Percentiles rank a stretch among this genome's conserved stretches.
Evolutionary conservation across 441 rosid species (phyloP).

Genomic region (Caryocar brasiliense): DNA sequence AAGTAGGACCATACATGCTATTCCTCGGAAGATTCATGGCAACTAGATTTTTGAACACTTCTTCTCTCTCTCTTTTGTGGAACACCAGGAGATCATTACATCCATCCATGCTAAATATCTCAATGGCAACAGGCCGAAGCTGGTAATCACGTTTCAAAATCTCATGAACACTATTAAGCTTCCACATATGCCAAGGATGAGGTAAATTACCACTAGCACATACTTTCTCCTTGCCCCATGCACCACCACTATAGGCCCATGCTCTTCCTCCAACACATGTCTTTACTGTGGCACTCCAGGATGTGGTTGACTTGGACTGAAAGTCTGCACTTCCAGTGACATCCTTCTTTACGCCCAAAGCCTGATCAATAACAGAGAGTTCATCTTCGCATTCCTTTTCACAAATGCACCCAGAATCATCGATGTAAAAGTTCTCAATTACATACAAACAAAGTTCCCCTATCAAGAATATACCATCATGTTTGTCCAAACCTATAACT

Average conservation of each 20-base stretch:
- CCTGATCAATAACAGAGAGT: constrained; percentile 99
- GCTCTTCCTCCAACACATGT: constrained; percentile 88
- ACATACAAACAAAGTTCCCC: constrained; percentile 90
- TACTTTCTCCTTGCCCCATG: constrained; percentile 99
- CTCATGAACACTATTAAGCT: constrained; percentile 93
- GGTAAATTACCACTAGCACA: constrained; percentile 72
- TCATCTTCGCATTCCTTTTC: constrained; percentile 98
- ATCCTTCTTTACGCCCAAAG: constrained; percentile 97
- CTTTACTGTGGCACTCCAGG: constrained; percentile 57
- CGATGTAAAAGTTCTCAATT: constrained; percentile 92
- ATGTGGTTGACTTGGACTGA: constrained; percentile 83
- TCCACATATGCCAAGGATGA: constrained; percentile 99
- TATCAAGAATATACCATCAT: constrained; percentile 94
- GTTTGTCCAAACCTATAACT: constrained; percentile 97
- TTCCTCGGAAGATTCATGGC: constrained; percentile 98
- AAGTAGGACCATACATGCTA: constrained; percentile 65
- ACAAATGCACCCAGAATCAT: constrained; percentile 76
- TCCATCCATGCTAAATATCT: constrained; percentile 99
- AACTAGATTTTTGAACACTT: constrained; percentile 90
- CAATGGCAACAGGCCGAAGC: constrained; percentile 99
- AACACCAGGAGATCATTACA: constrained; percentile 96
- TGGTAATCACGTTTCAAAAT: constrained; percentile 98
- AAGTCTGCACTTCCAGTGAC: constrained; percentile 60
- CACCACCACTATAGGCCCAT: constrained; percentile 99
- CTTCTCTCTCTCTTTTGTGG: constrained; percentile 99